Evolutionary conservation across 345 rosid genomes (phyloP).

Genomic region (Gossypium sturtianum): DNA sequence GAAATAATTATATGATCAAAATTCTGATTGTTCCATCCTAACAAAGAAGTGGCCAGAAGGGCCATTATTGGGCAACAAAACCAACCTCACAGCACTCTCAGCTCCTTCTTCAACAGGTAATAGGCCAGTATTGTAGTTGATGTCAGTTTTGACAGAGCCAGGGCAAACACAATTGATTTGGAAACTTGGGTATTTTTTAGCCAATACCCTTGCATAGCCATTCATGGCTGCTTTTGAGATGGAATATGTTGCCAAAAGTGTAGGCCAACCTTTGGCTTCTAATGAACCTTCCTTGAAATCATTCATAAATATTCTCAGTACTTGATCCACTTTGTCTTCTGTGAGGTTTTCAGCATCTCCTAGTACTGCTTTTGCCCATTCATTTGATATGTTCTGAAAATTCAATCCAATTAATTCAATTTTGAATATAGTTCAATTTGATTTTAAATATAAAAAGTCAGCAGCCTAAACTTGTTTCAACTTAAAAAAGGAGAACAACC

Average conservation of each 20-base stretch:
- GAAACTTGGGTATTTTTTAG: slow-evolving; percentile 17
- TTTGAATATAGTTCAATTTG: too few species aligned
- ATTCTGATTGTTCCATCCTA: neutral
- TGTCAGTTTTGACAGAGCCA: slow-evolving; percentile 28
- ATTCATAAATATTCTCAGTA: slow-evolving; percentile 17
- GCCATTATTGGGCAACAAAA: slow-evolving; percentile 13
- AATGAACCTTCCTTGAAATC: slow-evolving; percentile 25
- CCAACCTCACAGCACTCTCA: slow-evolving; percentile 11
- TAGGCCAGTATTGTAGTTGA: slow-evolving; percentile 7
- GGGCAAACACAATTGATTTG: slow-evolving; percentile 24
- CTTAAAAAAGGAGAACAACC: neutral
- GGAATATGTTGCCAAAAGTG: slow-evolving; percentile 9
- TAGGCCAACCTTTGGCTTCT: slow-evolving; percentile 26
- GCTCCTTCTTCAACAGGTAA: slow-evolving; percentile 11
- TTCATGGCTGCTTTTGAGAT: slow-evolving; percentile 28
- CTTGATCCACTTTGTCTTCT: slow-evolving; percentile 27
- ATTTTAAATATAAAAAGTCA: too few species aligned
- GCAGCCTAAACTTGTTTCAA: neutral
- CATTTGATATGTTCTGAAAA: slow-evolving; percentile 22
- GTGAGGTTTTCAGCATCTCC: slow-evolving; percentile 23
- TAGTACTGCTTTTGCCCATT: slow-evolving; percentile 21
- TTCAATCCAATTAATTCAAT: neutral
- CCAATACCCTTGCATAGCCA: slow-evolving; percentile 27
- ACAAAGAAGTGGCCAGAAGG: slow-evolving; percentile 15
- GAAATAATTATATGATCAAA: neutral